Evolutionary conservation across 1,139 yeast genomes (phyloP).

Genomic region (Candida neerlandica): DNA sequence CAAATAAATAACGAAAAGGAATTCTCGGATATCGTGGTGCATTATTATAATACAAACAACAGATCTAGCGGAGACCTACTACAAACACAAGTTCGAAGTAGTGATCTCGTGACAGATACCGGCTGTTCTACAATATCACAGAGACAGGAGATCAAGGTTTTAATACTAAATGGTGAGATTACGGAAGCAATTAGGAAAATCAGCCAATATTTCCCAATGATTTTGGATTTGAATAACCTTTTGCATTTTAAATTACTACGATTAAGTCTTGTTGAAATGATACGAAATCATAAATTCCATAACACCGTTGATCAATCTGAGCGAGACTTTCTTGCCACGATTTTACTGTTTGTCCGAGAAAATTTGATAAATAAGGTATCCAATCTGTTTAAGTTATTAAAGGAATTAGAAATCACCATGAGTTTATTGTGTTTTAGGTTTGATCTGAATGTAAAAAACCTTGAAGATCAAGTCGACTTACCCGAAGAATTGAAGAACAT

Average conservation of each 20-base stretch:
- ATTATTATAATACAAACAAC: constrained; percentile 15
- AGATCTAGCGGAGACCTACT: background rate
- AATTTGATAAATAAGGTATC: constrained; percentile 62
- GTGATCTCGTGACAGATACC: constrained; percentile 19
- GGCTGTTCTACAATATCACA: constrained; percentile 53
- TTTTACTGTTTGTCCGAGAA: constrained; percentile 62
- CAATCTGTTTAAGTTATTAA: constrained; percentile 50
- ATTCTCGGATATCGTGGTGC: constrained; percentile 20
- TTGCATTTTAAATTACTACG: constrained; percentile 66
- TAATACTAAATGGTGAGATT: constrained; percentile 53
- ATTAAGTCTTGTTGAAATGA: constrained; percentile 65
- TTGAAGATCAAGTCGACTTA: constrained; percentile 44
- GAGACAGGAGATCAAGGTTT: constrained; percentile 50
- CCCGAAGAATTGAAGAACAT: constrained; percentile 56
- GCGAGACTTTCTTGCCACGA: constrained; percentile 52
- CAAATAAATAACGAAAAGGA: constrained; percentile 17
- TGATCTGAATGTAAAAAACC: constrained; percentile 34
- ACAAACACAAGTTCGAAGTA: background rate
- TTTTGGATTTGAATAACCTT: constrained; percentile 55
- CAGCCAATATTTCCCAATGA: constrained; percentile 52
- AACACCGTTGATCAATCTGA: constrained; percentile 33
- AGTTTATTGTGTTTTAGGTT: constrained; percentile 61
- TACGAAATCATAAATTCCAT: constrained; percentile 48
- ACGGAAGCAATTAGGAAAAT: constrained; percentile 49
- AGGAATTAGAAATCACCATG: constrained; percentile 72